Percentiles rank a stretch among this genome's conserved stretches.
phyloP scores from a whole-genome alignment of 306 rosid species.

The Gastrolobium bilobum region DNA sequence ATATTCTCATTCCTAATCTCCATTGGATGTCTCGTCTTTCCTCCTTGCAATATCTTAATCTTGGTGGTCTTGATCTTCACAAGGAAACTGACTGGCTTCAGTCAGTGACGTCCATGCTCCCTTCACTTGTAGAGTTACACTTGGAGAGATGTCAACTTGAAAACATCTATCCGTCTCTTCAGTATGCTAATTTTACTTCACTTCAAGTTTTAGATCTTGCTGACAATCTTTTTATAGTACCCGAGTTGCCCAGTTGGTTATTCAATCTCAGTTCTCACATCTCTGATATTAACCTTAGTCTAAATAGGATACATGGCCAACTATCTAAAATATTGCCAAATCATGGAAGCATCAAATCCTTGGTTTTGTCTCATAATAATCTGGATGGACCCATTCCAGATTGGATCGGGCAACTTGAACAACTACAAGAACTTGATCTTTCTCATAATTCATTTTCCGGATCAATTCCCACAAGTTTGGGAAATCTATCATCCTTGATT shows the following conservation, averaged over 20 bases:
- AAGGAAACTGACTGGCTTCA: conserved; percentile 30
- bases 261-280: conserved; percentile 35
- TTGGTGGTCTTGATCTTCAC: not conserved
- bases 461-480: not conserved
- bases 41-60: conserved; percentile 21
- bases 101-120: conserved; percentile 30
- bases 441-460: not conserved
- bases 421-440: conserved; percentile 12
- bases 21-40: conserved; percentile 2
- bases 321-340: not conserved
- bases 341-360: not conserved
- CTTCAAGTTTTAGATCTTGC: conserved; percentile 46
- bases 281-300: not conserved
- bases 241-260: conserved; percentile 49
- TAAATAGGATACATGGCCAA: not conserved
- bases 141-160: conserved; percentile 36
- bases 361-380: not conserved
- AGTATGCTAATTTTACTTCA: conserved; percentile 50
- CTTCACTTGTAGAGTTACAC: conserved; percentile 44
- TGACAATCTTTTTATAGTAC: not conserved
- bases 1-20: not conserved
- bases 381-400: conserved; percentile 35
- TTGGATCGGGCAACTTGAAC: conserved; percentile 38
- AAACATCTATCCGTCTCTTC: conserved; percentile 40
- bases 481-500: not conserved